Evolutionary conservation across 2,329 filamentous ascomycete genomes (phyloP), one percentile per base, ranked within the genome.

Genomic region (Daldinia sp.): DNA sequence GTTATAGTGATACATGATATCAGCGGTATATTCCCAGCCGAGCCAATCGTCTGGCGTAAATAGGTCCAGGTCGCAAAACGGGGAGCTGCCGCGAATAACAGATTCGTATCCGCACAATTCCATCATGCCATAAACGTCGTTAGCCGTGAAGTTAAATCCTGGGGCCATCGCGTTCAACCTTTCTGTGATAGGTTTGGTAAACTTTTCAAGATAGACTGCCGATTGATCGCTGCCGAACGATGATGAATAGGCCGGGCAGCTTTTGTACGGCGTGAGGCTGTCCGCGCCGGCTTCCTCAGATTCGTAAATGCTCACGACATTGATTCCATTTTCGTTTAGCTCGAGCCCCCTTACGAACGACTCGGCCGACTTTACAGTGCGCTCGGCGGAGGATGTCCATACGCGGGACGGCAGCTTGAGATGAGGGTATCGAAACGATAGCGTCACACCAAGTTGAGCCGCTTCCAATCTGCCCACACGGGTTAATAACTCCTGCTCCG

Each of bases 31-130:
- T 74, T 90, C 87, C 76, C 87, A 90, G 2, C 79, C 79, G n/a
- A 90, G 83, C 87, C 87, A 89, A 64, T 89, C 87, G 66, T 87
- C 82, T 0, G 85, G 80, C 0, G 80, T 78, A 71, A 90, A 89
- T 10, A 88, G 78, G 13, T 83, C 79, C 0, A 86, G 78, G 54
- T 84, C 81, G 75, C 87, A 90, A 73, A 89, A 89, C 0, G 82
- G 82, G 0, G 86, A 89, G 45, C 80, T 82, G 1, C 87, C 87
- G 0, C 82, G 82, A 62, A 89, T 88, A 15, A 89, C 87, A 0
- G 83, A 85, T 73, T 90, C 87, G 71, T 90, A 89, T 1, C 87
- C 87, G 70, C 87, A 90, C 3, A 90, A 75, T 75, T 88, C 81
- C 77, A 89, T 87, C 83, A 90, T 87, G 32, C 83, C 88, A 54